Percentiles rank a stretch among this genome's conserved stretches.
phyloP scores from a whole-genome alignment of 345 rosid species.

The Dimocarpus longan region DNA sequence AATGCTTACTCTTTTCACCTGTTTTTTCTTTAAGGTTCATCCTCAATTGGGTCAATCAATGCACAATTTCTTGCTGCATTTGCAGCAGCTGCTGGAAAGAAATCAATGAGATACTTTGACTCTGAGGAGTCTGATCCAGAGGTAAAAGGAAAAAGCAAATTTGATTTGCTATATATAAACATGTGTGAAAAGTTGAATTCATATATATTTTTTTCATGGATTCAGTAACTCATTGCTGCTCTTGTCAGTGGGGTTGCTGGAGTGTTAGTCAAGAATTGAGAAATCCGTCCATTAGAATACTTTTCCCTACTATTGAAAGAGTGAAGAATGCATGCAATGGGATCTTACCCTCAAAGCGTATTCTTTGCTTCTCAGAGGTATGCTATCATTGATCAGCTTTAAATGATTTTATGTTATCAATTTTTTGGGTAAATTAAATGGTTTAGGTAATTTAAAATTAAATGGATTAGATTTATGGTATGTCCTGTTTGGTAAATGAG shows the following conservation, averaged over 20 bases:
- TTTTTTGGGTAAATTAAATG: background rate
- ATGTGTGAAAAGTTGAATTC: constrained; percentile 18
- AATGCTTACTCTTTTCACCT: background rate
- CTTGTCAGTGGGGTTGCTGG: constrained; percentile 94
- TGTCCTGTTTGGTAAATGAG: background rate
- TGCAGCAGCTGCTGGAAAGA: constrained; percentile 85
- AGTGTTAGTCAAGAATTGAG: constrained; percentile 76
- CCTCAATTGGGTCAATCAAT: constrained; percentile 75
- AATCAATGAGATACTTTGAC: constrained; percentile 49
- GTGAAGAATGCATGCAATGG: constrained; percentile 67
- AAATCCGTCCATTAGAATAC: constrained; percentile 69
- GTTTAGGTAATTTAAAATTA: background rate
- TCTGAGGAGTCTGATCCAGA: constrained; percentile 98
- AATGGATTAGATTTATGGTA: background rate
- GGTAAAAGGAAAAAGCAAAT: constrained; percentile 52
- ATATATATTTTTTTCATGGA: background rate
- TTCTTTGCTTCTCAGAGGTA: constrained; percentile 97
- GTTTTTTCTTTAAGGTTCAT: constrained; percentile 59
- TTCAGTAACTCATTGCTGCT: constrained; percentile 21
- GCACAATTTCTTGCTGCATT: constrained; percentile 79
- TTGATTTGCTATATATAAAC: constrained; percentile 9
- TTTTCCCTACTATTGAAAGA: constrained; percentile 85
- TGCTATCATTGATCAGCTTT: constrained; percentile 2
- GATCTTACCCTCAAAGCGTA: constrained; percentile 60
- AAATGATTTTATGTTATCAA: background rate